Base-by-base conservation (phyloP, 371 early-diverging fungal genomes). In the Nosema muscidifuracis region DNA sequence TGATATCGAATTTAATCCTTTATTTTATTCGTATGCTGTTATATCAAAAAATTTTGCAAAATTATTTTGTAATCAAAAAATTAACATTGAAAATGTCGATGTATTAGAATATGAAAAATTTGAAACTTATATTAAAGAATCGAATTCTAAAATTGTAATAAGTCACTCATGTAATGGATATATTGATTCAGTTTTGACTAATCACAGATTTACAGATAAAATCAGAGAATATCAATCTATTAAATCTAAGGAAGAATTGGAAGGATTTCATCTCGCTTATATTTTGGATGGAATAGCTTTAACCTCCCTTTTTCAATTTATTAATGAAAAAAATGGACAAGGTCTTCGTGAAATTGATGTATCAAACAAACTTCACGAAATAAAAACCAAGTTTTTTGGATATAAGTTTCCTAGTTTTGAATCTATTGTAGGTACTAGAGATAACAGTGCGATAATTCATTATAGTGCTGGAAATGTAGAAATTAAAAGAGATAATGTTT, bases 381-480 rank as follows among this genome's bases (percentile, higher is more conserved):
- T 89, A 73, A 88, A 94, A 50, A 77, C 61, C 64, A 77, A 70
- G 42, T 70, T 76, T 60, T 10, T 30, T 15, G 79, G 68, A 2
- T 84, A 62, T 75, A 67, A 66, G n/a, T 91, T 91, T 0, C 87
- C 92, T 18, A 92, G 92, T 51, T 99, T 97, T 77, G 93, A 90
- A 76, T 95, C 97, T 16, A 97, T 97, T 73, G 92, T 93, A 0
- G 88, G 90, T 0, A 89, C 89, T 4, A 97, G 97, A 0, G 80
- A 92, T 26, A 97, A 96, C 76, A 96, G 91, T 1, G 94, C 97
- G 38, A 92, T 97, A 74, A 94, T 97, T 77, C 99, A 99, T 81
- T 97, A 99, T 86, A 87, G 88, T 78, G 93, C 97, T 13, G 86
- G 88, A 64, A 86, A 86, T 64, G 90, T 86, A 34, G 70, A 76